Evolutionary conservation across 345 rosid genomes (phyloP), one percentile per base, ranked within the genome.

Genomic region (Dimocarpus longan): DNA sequence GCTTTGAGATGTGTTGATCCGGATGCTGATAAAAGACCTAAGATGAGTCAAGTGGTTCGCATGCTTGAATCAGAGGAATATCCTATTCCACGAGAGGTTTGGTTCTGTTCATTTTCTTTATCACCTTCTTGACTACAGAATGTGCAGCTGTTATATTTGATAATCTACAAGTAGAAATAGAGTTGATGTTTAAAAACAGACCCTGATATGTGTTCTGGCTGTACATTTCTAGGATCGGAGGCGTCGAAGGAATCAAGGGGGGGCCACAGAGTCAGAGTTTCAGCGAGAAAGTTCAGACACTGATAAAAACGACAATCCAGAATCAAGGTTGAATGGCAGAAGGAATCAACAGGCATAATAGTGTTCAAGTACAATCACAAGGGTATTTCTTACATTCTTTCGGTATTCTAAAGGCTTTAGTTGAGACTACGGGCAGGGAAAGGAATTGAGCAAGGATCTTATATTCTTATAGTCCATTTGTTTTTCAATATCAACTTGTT

Each of bases 1-100:
- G 96, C 99, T 80, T 82, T 95, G 77, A 91, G 99, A 86, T 95
- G 99, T 64, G 97, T 95, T 46, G 99, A 95, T 88, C 98, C 97
- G 57, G 99, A 95, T 83, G 83, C 93, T 52, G 93, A 88, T 66
- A 95, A 95, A 90, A 91, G 99, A 78, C 97, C 98, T 26, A 95
- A 88, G 87, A 95, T 95, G 99, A 92, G 97, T 81, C 99, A 91
- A 85, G 99, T 92, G 5, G 96, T 86, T 71, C 92, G 98, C 66
- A 95, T 95, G 99, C 93, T 95, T 57, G 98, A 95, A 80, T 88
- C 93, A 24, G 98, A 93, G 84, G 98, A 93, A 74, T 93, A 92
- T 86, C 97, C 93, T 71, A 73, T 95, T 72, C 90, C 93, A 48
- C 87, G 94, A 86, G 95, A 95, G 97, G 98, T 91, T 80, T 70